Evolutionary conservation across 2,329 filamentous ascomycete genomes (phyloP).

Genomic region (Fusarium odoratissimum): DNA sequence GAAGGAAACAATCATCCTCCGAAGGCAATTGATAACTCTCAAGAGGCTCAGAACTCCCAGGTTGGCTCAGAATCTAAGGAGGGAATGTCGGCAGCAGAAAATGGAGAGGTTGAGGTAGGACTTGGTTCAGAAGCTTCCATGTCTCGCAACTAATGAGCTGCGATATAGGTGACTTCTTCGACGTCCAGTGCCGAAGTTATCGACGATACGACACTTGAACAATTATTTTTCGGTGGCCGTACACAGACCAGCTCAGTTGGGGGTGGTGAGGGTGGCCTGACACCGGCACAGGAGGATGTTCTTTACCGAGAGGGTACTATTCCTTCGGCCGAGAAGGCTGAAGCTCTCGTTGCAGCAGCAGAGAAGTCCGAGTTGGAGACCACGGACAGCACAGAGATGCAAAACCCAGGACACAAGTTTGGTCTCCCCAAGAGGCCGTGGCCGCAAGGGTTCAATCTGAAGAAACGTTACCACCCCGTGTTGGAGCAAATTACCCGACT

Average conservation of each 20-base stretch:
- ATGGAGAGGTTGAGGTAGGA: constrained; percentile 39
- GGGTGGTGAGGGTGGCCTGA: constrained; percentile 53
- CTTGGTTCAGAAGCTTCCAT: constrained; percentile 22
- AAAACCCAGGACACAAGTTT: constrained; percentile 78
- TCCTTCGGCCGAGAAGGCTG: constrained; percentile 50
- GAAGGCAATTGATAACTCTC: constrained; percentile 38
- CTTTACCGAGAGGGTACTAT: constrained; percentile 58
- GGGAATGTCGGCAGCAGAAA: constrained; percentile 1
- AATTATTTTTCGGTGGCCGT: constrained; percentile 53
- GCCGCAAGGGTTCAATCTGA: constrained; percentile 71
- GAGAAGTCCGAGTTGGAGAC: constrained; percentile 34
- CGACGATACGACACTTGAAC: constrained; percentile 52
- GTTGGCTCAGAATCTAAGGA: constrained; percentile 8
- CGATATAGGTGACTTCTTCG: constrained; percentile 26
- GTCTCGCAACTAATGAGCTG: constrained; percentile 29
- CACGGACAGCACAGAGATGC: constrained; percentile 32
- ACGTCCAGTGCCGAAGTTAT: constrained; percentile 38
- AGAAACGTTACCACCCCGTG: constrained; percentile 86
- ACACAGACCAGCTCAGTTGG: constrained; percentile 44
- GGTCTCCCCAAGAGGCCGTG: constrained; percentile 75
- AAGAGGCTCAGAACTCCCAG: constrained; percentile 17
- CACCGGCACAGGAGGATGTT: constrained; percentile 57
- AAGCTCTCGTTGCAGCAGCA: constrained; percentile 44
- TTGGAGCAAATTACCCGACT: constrained; percentile 89
- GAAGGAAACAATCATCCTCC: constrained; percentile 47